Evolutionary conservation across 305 asterid species (phyloP), one percentile per base, ranked within the genome.

Genomic region (Rubia tinctorum): DNA sequence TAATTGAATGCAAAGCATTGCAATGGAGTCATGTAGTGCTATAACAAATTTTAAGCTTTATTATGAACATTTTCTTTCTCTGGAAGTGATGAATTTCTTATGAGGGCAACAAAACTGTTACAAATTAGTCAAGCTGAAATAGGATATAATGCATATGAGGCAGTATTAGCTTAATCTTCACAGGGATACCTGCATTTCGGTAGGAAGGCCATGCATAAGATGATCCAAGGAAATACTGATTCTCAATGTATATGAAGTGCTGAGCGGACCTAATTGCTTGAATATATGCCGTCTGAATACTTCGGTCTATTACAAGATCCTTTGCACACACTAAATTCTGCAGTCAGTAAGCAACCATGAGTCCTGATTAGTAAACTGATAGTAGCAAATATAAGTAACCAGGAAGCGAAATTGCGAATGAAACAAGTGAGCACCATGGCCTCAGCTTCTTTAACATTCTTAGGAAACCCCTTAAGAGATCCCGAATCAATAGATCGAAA

Each of bases 401-500:
- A 37, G 20, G 13, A 71, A 55, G 2, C 45, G 49, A 56, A 47
- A 58, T 73, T n/a, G n/a, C 45, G 53, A 59, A 45, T 55, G 75
- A 65, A 64, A 53, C 51, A 15, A 76, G 65, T 58, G 56, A 69
- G 65, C 63, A 92, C 99, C 86, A 88, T 91, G 18, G 83, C 76
- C 72, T 81, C 92, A 55, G 93, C 90, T 65, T 72, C 80, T 9
- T 77, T 83, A 49, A 76, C 86, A 55, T 74, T 85, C 77, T 88
- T 90, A 5, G 98, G 97, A 73, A 95, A 95, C 63, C 99, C 99
- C 80, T 87, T 95, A 83, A 90, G 68, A 5, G 99, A 95, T 44
- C 99, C 99, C 0, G 99, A 95, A 82, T 95, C 99, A 71, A 95
- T 89, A 49, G 99, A 95, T 40, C 99, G 89, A 72, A 92, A 95